These are phyloP conservation scores for Wickerhamiella allomyrinae DNA, from an alignment of 805 yeast species.

Conservation along the genomic window DNA sequence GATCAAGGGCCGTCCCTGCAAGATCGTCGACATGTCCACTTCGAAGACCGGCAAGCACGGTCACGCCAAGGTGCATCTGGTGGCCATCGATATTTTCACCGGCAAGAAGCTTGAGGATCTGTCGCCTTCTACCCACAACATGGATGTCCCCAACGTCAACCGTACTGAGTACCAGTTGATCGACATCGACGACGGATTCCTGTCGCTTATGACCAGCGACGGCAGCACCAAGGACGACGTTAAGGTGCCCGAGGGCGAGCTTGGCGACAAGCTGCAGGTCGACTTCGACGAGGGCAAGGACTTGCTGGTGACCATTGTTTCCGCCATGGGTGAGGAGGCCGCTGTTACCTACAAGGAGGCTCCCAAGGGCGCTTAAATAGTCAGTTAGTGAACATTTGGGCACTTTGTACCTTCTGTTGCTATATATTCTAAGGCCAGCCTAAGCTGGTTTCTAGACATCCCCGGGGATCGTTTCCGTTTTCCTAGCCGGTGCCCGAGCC, in stretches of 20 bases:
- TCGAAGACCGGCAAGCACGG: slow-evolving; percentile 99
- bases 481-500: too few relatives aligned
- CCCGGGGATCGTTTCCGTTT: too few relatives aligned
- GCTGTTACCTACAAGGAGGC: slow-evolving; percentile 98
- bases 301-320: slow-evolving; percentile 85
- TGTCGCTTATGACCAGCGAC: slow-evolving; percentile 88
- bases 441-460: too few relatives aligned
- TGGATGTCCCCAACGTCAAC: slow-evolving; percentile 96
- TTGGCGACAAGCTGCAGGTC: slow-evolving; percentile 82
- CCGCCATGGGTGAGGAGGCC: slow-evolving; percentile 99
- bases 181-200: slow-evolving; percentile 97
- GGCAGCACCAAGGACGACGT: slow-evolving; percentile 99
- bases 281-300: slow-evolving; percentile 98
- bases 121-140: slow-evolving; percentile 99
- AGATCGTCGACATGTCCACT: slow-evolving; percentile 99
- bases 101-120: slow-evolving; percentile 98
- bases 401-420: neutral
- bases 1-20: slow-evolving; percentile 98
- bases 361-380: slow-evolving; percentile 38
- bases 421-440: neutral
- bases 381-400: neutral
- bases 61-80: slow-evolving; percentile 99
- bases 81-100: slow-evolving; percentile 97
- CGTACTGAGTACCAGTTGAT: slow-evolving; percentile 93
- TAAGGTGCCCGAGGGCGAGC: slow-evolving; percentile 94